Base-by-base conservation (phyloP, 257 asterid species). In the Nicotiana undulata region DNA sequence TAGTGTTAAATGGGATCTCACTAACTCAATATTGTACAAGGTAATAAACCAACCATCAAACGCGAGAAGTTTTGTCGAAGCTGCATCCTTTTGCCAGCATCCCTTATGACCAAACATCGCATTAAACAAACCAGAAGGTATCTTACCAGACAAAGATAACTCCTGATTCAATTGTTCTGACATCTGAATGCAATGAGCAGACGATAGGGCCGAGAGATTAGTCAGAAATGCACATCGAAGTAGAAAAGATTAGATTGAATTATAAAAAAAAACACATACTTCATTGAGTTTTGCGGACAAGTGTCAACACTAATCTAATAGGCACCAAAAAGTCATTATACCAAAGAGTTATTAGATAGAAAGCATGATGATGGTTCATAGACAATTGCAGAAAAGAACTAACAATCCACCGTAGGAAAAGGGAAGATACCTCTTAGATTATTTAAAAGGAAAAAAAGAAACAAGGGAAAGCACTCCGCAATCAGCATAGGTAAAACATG, bases 1-100 rank as follows among this genome's bases (percentile, higher is more conserved):
- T 22, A 92, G 88, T 26, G 92, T 80, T 68, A 93, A 63, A 26
- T 92, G 97, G 26, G 90, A 86, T 83, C 92, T 89, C 64, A 87
- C 95, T 88, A 95, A 85, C 88, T 93, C 97, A 82, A 95, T 89
- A 31, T 92, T 95, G 84, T 95, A 93, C 88, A 95, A 82, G 66
- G 93, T 80, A 80, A 93, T 93, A 83, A 89, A 87, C 97, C 97
- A 95, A 58, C 99, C 99, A 84, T 95, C 97, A 82, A 90, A 94
- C 7, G 97, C 97, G 29, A 95, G 97, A 75, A 86, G 76, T 77
- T 93, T 93, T 31, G 99, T 86, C 34, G 88, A 82, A n/a, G 97
- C 85, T 66, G 97, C 97, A 85, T 95, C 98, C 63, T 84, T 89
- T 89, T 92, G 93, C 99, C 99, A 95, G 89, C 94, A 89, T 75